Evolutionary conservation across 2,329 filamentous ascomycete species (phyloP).

Genomic region (Simplicillium aogashimaense): DNA sequence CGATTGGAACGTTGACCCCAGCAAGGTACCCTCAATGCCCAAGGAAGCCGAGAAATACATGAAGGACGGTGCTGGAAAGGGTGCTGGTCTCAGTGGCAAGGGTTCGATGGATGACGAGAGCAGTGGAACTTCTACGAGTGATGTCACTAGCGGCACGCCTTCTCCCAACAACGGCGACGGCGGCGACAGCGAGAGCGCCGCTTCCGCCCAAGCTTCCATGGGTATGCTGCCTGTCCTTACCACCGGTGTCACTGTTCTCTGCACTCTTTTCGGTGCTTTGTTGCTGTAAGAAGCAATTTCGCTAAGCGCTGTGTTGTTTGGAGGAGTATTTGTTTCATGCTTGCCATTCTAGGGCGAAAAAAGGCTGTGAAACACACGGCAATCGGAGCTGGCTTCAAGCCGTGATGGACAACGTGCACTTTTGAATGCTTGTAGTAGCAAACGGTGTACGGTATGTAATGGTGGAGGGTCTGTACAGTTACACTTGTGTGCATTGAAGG

Average conservation of each 20-base stretch:
- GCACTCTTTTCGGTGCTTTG: conserved; percentile 28
- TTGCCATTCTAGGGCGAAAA: background rate
- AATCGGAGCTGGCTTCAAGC: no score
- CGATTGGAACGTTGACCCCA: conserved; percentile 41
- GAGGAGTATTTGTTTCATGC: background rate
- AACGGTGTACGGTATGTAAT: no score
- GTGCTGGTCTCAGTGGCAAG: conserved; percentile 39
- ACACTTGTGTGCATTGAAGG: no score
- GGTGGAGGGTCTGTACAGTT: no score
- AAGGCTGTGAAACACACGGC: no score
- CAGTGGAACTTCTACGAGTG: conserved; percentile 35
- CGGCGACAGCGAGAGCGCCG: no score
- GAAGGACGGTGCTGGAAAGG: conserved; percentile 40
- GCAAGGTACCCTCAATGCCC: conserved; percentile 41
- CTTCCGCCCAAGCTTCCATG: no score
- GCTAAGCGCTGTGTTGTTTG: no score
- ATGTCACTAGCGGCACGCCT: conserved; percentile 21
- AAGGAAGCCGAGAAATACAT: conserved; percentile 40
- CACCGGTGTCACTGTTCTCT: conserved; percentile 16
- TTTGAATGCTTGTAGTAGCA: no score
- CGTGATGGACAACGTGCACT: no score
- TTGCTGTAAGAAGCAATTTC: conserved; percentile 21
- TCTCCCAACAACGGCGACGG: conserved; percentile 7
- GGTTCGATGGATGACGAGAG: conserved; percentile 44
- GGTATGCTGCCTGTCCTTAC: no score